These are phyloP conservation scores for thale cress (Arabidopsis thaliana) DNA, from an alignment of 345 rosid genomes.

Conservation along the genomic window DNA sequence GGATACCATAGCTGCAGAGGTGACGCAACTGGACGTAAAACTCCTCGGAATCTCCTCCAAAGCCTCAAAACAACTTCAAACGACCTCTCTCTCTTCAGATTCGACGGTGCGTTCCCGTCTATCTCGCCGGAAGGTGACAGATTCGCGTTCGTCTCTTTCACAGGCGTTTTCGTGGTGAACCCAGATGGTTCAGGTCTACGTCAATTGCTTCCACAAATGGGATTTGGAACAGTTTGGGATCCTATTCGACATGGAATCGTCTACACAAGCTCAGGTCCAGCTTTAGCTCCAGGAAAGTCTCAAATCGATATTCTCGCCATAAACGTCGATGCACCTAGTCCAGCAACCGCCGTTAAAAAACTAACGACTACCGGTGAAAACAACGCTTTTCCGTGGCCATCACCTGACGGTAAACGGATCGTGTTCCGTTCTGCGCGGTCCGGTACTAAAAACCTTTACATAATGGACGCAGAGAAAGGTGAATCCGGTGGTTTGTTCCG, in stretches of 20 bases:
- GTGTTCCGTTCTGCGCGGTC: slow-evolving; percentile 78
- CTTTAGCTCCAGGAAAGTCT: slow-evolving; percentile 57
- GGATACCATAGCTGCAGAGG: slow-evolving; percentile 92
- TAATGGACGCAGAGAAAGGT: slow-evolving; percentile 75
- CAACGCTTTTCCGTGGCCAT: slow-evolving; percentile 83
- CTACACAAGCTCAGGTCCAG: slow-evolving; percentile 74
- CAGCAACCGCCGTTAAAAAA: slow-evolving; percentile 45
- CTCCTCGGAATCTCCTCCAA: slow-evolving; percentile 63
- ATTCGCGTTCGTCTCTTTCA: slow-evolving; percentile 68
- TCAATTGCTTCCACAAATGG: slow-evolving; percentile 49
- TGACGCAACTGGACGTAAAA: slow-evolving; percentile 43
- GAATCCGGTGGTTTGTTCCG: slow-evolving; percentile 64
- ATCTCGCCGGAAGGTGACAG: slow-evolving; percentile 76
- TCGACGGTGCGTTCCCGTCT: slow-evolving; percentile 86
- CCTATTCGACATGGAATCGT: slow-evolving; percentile 65
- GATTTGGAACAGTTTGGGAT: slow-evolving; percentile 81
- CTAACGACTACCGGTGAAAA: slow-evolving; percentile 69
- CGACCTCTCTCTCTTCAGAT: slow-evolving; percentile 65
- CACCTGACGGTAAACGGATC: slow-evolving; percentile 82
- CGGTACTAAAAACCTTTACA: slow-evolving; percentile 76
- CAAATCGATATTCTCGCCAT: slow-evolving; percentile 71
- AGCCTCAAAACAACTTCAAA: slow-evolving; percentile 55
- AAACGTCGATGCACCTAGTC: slow-evolving; percentile 49
- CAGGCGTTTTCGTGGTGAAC: slow-evolving; percentile 73
- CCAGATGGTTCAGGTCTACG: slow-evolving; percentile 69